Evolutionary conservation across 2,329 filamentous ascomycete genomes (phyloP), one percentile per base, ranked within the genome.

Genomic region (Macrophomina phaseolina): DNA sequence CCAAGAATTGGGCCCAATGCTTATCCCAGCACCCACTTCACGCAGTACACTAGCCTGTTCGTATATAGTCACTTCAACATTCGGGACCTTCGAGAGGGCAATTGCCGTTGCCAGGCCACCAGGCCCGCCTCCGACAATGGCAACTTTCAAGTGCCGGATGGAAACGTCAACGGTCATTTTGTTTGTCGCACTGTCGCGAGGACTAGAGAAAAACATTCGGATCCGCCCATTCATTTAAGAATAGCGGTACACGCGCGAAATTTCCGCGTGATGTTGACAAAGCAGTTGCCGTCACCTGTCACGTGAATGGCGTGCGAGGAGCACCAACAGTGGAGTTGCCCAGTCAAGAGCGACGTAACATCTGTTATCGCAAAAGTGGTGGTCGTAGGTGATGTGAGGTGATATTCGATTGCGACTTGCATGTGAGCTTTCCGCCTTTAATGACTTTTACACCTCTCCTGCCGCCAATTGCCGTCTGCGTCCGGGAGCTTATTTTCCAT

Each of bases 41-140:
- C 74, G 73, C 5, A 79, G 70, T 65, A 75, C 69, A 55, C 68
- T 55, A 3, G 78, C 76, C 6, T 76, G 72, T 67, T 80, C 78
- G 12, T 79, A 72, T 5, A 79, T 72, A 0, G 74, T 77, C 2
- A 79, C 78, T 11, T 71, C 67, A 8, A 84, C 72, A 23, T 70
- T 71, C 6, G 75, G 75, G 11, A 32, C 34, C 40, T 56, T 55
- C 16, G 63, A 52, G 12, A 65, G 63, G 16, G 63, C 69, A 36
- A 72, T 70, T 2, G 70, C 70, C 49, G 69, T 69, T 7, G 68
- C 65, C 9, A 71, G 49, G 12, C 70, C 70, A n/a, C 70, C 70
- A 14, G 70, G 68, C n/a, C 70, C 70, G 23, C 67, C 69, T 28
- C 70, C 70, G 8, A 71, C 67, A 34, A 71, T 69, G 11, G 79